A percentile compares a stretch with the other conserved stretches of the same genome.
Conservation (phyloP, 371 early-diverging fungal genomes). For the Lichtheimia corymbifera region DNA sequence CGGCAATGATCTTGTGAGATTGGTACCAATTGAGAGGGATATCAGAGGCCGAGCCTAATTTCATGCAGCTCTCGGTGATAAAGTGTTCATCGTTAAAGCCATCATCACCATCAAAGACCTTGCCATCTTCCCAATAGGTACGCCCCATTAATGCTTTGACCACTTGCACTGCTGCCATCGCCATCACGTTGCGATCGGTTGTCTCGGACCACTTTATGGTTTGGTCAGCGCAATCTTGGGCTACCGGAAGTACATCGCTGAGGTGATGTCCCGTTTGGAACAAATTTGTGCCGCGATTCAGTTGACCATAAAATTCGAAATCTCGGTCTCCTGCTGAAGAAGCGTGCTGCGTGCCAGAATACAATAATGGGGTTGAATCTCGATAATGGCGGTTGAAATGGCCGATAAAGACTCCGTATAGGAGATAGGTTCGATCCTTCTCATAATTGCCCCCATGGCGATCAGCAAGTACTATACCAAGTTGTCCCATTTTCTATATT, state of each 20-base stretch:
- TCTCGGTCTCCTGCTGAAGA: constrained; percentile 41
- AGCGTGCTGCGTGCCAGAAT: constrained; percentile 2
- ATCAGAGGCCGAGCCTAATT: constrained; percentile 22
- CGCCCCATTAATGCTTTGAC: constrained; percentile 43
- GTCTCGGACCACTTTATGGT: constrained; percentile 35
- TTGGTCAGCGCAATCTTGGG: constrained; percentile 37
- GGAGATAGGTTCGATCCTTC: constrained; percentile 27
- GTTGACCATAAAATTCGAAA: constrained; percentile 25
- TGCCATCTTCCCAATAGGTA: constrained; percentile 21
- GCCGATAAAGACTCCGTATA: constrained; percentile 29
- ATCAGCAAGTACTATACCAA: constrained; percentile 29
- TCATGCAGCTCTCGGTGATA: constrained; percentile 26
- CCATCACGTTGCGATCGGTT: constrained; percentile 26
- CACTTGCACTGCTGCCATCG: constrained; percentile 39
- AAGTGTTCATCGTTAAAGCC: constrained; percentile 43
- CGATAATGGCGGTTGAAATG: constrained; percentile 36
- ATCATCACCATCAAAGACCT: constrained; percentile 47
- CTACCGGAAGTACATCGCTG: constrained; percentile 25
- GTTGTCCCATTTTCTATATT: constrained; percentile 23
- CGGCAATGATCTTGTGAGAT: constrained; percentile 35
- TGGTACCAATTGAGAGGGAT: constrained; percentile 43
- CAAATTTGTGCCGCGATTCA: too few relatives aligned
- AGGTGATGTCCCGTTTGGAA: constrained; percentile 10
- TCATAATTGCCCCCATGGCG: constrained; percentile 28
- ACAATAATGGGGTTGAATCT: constrained; percentile 14